A percentile compares a stretch with the other conserved stretches of the same genome.
Evolutionary conservation across 1,139 yeast species (phyloP).

Genomic region (Sugiyamaella grinbergsii): DNA sequence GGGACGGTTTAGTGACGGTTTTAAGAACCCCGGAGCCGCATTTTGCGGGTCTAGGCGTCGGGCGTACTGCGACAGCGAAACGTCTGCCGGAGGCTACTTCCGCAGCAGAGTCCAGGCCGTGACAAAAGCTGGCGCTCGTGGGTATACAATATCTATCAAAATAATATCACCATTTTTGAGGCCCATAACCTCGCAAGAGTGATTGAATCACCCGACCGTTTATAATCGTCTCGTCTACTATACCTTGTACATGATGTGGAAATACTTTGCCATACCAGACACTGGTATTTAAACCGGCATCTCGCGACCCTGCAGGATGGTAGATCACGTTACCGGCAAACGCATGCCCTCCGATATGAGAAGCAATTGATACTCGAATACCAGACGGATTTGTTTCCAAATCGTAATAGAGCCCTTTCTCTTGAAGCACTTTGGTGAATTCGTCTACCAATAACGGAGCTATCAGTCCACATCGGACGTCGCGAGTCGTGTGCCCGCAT

Average conservation of each 20-base stretch:
- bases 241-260: slow-evolving; percentile 67
- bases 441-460: slow-evolving; percentile 61
- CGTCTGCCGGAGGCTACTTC: no score
- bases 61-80: no score
- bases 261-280: slow-evolving; percentile 75
- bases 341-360: slow-evolving; percentile 77
- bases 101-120: no score
- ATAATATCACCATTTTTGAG: slow-evolving; percentile 9
- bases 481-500: slow-evolving; percentile 69
- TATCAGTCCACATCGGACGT: slow-evolving; percentile 63
- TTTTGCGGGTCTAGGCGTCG: no score
- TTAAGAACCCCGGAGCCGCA: no score
- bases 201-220: slow-evolving; percentile 54
- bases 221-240: slow-evolving; percentile 56
- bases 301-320: slow-evolving; percentile 37
- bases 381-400: slow-evolving; percentile 36
- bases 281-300: slow-evolving; percentile 2
- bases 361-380: slow-evolving; percentile 56
- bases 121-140: no score
- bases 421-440: slow-evolving; percentile 49
- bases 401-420: slow-evolving; percentile 39
- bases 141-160: slow-evolving; percentile 12
- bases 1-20: no score
- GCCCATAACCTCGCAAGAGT: slow-evolving; percentile 49
- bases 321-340: slow-evolving; percentile 75